Percentiles rank a stretch among this genome's conserved stretches.
These are phyloP conservation scores for Gentiana straminea DNA, from an alignment of 257 asterid species.

Conservation along the genomic window DNA sequence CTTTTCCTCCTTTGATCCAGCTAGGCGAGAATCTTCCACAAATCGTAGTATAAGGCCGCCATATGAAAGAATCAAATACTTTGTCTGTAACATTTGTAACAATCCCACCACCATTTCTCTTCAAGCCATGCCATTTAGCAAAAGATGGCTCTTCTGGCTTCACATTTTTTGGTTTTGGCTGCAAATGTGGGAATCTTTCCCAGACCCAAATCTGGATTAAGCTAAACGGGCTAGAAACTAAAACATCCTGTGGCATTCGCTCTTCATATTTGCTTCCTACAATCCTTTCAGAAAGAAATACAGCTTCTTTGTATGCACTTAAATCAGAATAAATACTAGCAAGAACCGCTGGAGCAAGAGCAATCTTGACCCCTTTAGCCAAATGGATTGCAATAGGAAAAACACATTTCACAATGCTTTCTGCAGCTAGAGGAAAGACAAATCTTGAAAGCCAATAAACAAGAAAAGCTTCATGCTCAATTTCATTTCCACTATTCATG, in stretches of 20 bases:
- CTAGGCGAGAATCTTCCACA: slow-evolving; percentile 3
- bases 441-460: slow-evolving; percentile 28
- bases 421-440: slow-evolving; percentile 10
- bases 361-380: slow-evolving; percentile 26
- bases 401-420: slow-evolving; percentile 8
- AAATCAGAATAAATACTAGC: slow-evolving; percentile 28
- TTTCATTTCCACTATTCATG: slow-evolving; percentile 13
- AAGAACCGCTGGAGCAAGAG: slow-evolving; percentile 30
- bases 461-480: slow-evolving; percentile 41
- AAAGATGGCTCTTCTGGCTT: slow-evolving; percentile 15
- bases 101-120: neutral
- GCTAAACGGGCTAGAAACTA: slow-evolving; percentile 14
- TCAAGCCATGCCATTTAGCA: slow-evolving; percentile 25
- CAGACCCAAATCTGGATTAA: slow-evolving; percentile 38
- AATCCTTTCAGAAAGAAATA: slow-evolving; percentile 5
- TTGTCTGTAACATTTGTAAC: slow-evolving; percentile 5
- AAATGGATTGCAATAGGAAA: slow-evolving; percentile 20
- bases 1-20: slow-evolving; percentile 7
- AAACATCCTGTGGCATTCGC: too few species aligned
- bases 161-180: slow-evolving; percentile 7
- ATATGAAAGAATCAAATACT: slow-evolving; percentile 7
- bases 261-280: neutral
- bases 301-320: slow-evolving; percentile 16
- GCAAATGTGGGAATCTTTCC: slow-evolving; percentile 27
- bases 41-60: slow-evolving; percentile 21